A percentile compares a stretch with the other conserved stretches of the same genome.
phyloP scores from a whole-genome alignment of 1,139 yeast genomes.

The Candida anutae region DNA sequence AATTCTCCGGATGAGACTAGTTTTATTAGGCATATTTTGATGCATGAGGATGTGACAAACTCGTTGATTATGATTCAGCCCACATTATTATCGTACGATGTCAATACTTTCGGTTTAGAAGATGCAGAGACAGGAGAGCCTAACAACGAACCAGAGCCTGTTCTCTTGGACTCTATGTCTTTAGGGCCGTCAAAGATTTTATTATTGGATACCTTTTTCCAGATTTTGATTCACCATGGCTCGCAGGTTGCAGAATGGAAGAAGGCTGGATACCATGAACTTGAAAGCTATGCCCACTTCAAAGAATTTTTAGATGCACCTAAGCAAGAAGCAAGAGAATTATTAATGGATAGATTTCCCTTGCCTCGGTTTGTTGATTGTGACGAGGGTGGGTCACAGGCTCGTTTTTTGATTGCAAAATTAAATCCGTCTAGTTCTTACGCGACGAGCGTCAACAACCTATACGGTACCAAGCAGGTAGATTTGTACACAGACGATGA shows the following conservation, averaged over 20 bases:
- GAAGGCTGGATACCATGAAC: conserved; percentile 57
- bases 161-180: conserved; percentile 60
- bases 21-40: conserved; percentile 57
- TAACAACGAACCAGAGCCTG: conserved; percentile 44
- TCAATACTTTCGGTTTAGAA: conserved; percentile 39
- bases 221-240: conserved; percentile 64
- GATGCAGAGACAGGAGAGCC: conserved; percentile 35
- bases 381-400: conserved; percentile 73
- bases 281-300: conserved; percentile 56
- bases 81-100: conserved; percentile 56
- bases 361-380: conserved; percentile 67
- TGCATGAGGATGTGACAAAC: conserved; percentile 61
- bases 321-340: conserved; percentile 59
- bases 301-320: conserved; percentile 56
- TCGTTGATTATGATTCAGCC: conserved; percentile 74
- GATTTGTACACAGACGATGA: conserved; percentile 62
- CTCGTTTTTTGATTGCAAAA: conserved; percentile 67
- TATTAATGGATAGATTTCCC: conserved; percentile 63
- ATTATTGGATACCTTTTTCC: conserved; percentile 68
- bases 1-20: conserved; percentile 78
- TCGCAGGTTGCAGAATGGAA: conserved; percentile 65
- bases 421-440: conserved; percentile 66
- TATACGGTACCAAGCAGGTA: conserved; percentile 15
- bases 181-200: conserved; percentile 54
- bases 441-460: conserved; percentile 30